Evolutionary conservation across 1,284 basidiomycete genomes (phyloP).

Genomic region (Malassezia sympodialis): DNA sequence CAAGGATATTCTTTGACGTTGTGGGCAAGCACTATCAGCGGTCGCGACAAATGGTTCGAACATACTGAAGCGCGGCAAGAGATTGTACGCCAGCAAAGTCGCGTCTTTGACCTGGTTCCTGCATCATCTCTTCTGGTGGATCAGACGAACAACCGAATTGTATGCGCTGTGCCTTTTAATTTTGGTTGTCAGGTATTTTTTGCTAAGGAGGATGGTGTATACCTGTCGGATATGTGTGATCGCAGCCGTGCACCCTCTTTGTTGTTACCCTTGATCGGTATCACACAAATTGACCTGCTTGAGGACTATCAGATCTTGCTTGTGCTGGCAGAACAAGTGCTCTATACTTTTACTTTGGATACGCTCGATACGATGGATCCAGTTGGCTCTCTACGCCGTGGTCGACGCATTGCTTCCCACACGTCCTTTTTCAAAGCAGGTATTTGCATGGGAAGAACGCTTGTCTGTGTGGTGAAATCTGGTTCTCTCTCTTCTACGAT

Average conservation of each 20-base stretch:
- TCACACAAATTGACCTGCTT: constrained; percentile 88
- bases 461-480: constrained; percentile 95
- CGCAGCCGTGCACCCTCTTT: constrained; percentile 67
- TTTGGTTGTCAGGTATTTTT: constrained; percentile 80
- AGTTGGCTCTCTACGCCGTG: constrained; percentile 76
- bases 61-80: constrained; percentile 81
- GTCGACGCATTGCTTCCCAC: constrained; percentile 88
- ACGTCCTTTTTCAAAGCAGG: constrained; percentile 98
- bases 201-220: constrained; percentile 92
- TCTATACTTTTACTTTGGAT: constrained; percentile 91
- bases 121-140: constrained; percentile 80
- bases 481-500: constrained; percentile 89
- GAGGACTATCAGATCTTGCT: constrained; percentile 93
- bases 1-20: constrained; percentile 86
- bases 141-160: constrained; percentile 65
- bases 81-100: constrained; percentile 68
- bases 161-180: constrained; percentile 85
- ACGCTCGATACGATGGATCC: constrained; percentile 83
- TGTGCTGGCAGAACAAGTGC: constrained; percentile 76
- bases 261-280: constrained; percentile 77
- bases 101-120: constrained; percentile 74
- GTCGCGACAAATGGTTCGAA: constrained; percentile 89
- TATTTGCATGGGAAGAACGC: constrained; percentile 78
- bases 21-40: constrained; percentile 77
- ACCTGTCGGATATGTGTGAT: constrained; percentile 71